Conservation (phyloP, 179 eudicot genomes). For the Patellifolia procumbens region DNA sequence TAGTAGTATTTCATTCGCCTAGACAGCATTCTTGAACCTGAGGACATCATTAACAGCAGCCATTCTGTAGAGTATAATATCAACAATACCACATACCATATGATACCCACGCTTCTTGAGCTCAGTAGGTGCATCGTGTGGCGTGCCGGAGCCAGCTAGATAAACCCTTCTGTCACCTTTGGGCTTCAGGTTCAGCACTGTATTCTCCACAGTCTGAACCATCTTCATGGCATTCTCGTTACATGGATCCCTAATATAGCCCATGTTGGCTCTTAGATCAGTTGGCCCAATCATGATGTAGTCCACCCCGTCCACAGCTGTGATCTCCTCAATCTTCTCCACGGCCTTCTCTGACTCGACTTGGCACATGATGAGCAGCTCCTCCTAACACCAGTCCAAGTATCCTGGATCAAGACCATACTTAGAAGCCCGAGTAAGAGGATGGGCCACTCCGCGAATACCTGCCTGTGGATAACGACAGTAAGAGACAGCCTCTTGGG, state of each 20-base stretch:
- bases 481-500: constrained; percentile 60
- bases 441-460: constrained; percentile 72
- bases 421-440: constrained; percentile 58
- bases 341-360: constrained; percentile 65
- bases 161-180: constrained; percentile 35
- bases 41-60: constrained; percentile 76
- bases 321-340: constrained; percentile 55
- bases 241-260: constrained; percentile 71
- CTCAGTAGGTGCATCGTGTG: constrained; percentile 57
- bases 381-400: constrained; percentile 53
- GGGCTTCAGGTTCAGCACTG: constrained; percentile 34
- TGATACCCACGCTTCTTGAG: constrained; percentile 66
- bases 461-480: constrained; percentile 65
- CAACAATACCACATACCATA: constrained; percentile 78
- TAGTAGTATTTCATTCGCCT: neutral
- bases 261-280: constrained; percentile 78
- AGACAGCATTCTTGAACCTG: constrained; percentile 44
- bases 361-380: constrained; percentile 67
- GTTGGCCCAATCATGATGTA: constrained; percentile 72
- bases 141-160: constrained; percentile 76
- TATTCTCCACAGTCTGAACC: constrained; percentile 57
- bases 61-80: constrained; percentile 63
- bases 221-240: constrained; percentile 58
- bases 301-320: constrained; percentile 69
- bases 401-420: constrained; percentile 62